Evolutionary conservation across 768 basidiomycete genomes (phyloP).

Genomic region (Leccinum pellstonianum): DNA sequence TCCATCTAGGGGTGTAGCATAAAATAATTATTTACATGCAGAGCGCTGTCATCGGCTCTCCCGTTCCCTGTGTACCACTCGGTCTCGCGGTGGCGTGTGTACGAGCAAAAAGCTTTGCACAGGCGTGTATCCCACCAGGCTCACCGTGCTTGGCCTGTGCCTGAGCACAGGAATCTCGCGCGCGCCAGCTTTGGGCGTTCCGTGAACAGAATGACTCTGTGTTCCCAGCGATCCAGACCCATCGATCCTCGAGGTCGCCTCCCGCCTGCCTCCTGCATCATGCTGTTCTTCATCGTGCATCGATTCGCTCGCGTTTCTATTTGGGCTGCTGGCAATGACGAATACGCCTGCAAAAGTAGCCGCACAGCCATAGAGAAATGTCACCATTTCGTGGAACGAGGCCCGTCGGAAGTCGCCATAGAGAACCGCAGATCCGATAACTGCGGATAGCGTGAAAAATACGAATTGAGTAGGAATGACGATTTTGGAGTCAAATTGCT

Average conservation of each 20-base stretch:
- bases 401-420: conserved; percentile 91
- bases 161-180: conserved; percentile 47
- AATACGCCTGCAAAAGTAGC: conserved; percentile 92
- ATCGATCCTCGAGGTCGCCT: conserved; percentile 29
- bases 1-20: not conserved
- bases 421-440: conserved; percentile 88
- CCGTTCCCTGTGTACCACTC: conserved; percentile 34
- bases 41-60: conserved; percentile 6
- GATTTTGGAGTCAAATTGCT: conserved; percentile 91
- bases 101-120: conserved; percentile 72
- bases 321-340: conserved; percentile 72
- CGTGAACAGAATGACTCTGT: conserved; percentile 41
- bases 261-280: conserved; percentile 31
- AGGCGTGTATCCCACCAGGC: conserved; percentile 69
- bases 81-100: conserved; percentile 61
- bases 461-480: conserved; percentile 97
- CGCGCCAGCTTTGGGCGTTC: conserved; percentile 45
- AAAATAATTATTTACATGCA: not conserved
- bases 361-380: conserved; percentile 82
- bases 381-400: conserved; percentile 76
- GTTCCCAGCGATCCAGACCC: conserved; percentile 22
- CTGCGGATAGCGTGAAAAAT: conserved; percentile 89
- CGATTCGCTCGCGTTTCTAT: conserved; percentile 28
- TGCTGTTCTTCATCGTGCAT: conserved; percentile 31
- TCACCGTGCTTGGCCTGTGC: conserved; percentile 54